A percentile compares a stretch with the other conserved stretches of the same genome.
Evolutionary conservation across 129 eudicot genomes (phyloP).

Genomic region (Deinandra increscens): DNA sequence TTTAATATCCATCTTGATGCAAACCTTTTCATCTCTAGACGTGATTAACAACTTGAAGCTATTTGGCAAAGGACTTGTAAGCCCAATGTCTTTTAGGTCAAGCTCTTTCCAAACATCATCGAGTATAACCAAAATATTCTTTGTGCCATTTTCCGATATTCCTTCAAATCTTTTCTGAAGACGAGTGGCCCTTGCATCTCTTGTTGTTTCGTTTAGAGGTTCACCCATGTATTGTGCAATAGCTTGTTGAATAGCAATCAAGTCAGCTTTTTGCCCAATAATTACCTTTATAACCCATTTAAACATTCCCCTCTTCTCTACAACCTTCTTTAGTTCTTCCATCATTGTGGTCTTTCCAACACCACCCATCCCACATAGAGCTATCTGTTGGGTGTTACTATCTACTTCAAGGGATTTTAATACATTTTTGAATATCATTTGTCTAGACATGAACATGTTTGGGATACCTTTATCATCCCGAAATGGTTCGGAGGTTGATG

Average conservation of each 20-base stretch:
- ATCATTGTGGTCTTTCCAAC: slow-evolving; percentile 9
- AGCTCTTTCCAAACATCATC: background rate
- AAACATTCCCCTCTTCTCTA: background rate
- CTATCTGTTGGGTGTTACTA: background rate
- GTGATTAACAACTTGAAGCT: background rate
- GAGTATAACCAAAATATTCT: background rate
- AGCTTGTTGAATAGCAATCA: background rate
- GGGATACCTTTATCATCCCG: too few species aligned
- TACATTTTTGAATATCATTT: background rate
- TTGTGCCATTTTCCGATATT: background rate
- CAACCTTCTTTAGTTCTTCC: background rate
- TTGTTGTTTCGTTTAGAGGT: background rate
- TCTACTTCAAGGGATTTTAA: background rate
- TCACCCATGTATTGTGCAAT: background rate
- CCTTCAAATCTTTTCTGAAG: background rate
- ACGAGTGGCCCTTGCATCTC: background rate
- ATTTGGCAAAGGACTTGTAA: background rate
- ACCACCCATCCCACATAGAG: background rate
- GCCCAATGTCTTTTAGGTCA: background rate
- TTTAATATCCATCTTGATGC: background rate
- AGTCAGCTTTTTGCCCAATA: background rate
- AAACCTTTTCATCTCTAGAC: background rate
- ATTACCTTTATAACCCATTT: background rate
- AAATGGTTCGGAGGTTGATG: too few species aligned
- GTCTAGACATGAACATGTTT: background rate